Base-by-base conservation (phyloP, 805 yeast genomes). In the Schwanniomyces yamadae region DNA sequence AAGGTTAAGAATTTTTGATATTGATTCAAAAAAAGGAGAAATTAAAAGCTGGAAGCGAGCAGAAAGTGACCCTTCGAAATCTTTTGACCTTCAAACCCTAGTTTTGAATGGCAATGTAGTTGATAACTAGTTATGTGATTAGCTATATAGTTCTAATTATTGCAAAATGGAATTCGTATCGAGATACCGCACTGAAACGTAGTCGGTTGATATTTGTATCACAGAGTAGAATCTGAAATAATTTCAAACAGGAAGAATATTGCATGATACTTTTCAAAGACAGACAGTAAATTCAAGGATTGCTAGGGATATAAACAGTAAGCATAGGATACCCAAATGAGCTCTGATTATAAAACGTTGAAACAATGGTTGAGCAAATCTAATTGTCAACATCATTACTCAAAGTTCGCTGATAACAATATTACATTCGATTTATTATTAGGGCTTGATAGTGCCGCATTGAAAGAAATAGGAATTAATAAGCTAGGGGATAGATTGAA, bases 401-500 rank as follows among this genome's bases (percentile, higher is more conserved):
- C 48, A 27, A 57, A 51, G 36, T 68, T 68, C 37, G 45, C 55
- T 15, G 73, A 74, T 12, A 67, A 80, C 51, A 82, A 75, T 16
- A 73, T 83, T 43, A 70, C 79, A 0, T 63, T 68, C 15, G 84
- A 79, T 34, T 59, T 82, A 5, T 46, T 83, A 6, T 63, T 77
- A 4, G 82, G 78, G 40, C 61, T 81, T 28, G 95, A 86, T 49
- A 68, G 73, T 28, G 67, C 61, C 5, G 76, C 88, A 1, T 69
- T 91, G 37, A 75, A 72, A 31, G 93, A 83, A 38, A 54, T 93
- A 8, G 95, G 96, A 0, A 59, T 91, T 8, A 44, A 49, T n/a
- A 82, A 78, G 45, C 76, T 91, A 11, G 97, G 98, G 1, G 98
- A 93, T 56, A 66, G 96, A 18, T 66, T 91, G 14, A 67, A 83